These are phyloP conservation scores for Hevea brasiliensis DNA, from an alignment of 345 rosid species.

Conservation along the genomic window DNA sequence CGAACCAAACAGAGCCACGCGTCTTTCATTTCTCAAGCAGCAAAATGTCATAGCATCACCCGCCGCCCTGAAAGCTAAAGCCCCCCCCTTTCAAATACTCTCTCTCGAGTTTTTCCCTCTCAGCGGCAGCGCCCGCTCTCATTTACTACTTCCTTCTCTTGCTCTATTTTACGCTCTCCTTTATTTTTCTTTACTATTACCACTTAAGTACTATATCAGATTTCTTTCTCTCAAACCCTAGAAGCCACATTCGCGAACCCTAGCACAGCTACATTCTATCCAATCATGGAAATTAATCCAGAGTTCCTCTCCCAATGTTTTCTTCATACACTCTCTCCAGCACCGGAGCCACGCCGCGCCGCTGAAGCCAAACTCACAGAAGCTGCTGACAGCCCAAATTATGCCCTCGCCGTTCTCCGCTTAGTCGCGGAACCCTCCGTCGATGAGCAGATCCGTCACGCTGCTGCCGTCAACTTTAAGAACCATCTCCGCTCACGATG, in stretches of 20 bases:
- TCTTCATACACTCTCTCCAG: conserved; percentile 74
- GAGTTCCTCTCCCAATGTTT: conserved; percentile 80
- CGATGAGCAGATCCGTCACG: conserved; percentile 87
- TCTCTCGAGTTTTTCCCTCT: neutral
- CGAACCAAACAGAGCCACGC: neutral
- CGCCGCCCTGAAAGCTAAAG: neutral
- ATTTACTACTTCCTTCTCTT: neutral
- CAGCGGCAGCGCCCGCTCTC: neutral
- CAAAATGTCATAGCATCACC: no score
- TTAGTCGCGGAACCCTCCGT: conserved; percentile 70
- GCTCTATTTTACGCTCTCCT: no score
- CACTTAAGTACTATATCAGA: neutral
- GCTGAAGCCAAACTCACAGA: conserved; percentile 66
- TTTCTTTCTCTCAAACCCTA: conserved; percentile 10
- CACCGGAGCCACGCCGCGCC: conserved; percentile 77
- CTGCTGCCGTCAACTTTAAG: conserved; percentile 94
- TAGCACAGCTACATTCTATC: neutral
- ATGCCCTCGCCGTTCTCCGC: conserved; percentile 75
- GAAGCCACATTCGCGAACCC: neutral
- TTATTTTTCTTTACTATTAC: neutral
- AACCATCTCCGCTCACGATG: conserved; percentile 88
- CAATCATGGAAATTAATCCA: conserved; percentile 33
- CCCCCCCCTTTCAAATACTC: neutral
- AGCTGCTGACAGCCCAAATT: conserved; percentile 68
- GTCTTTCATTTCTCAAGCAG: neutral